Conservation (phyloP, 169 alveolate genomes). For the Theileria equi region DNA sequence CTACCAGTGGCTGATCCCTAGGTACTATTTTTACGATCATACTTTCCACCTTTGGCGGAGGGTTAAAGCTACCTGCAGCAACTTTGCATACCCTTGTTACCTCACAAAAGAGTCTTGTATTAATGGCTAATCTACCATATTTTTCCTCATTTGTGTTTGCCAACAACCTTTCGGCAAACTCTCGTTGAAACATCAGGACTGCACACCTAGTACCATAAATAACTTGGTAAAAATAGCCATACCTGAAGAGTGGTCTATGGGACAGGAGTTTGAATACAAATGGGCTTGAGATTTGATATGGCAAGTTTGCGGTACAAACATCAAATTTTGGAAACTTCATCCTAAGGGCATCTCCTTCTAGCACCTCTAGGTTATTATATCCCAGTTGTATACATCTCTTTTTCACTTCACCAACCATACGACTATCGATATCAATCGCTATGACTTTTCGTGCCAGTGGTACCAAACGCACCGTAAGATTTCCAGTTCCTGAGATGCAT, state of each 20-base stretch:
- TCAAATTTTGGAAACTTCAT: conserved; percentile 93
- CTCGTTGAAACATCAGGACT: conserved; percentile 98
- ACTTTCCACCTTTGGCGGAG: conserved; percentile 99
- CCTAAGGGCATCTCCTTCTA: conserved; percentile 93
- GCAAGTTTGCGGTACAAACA: conserved; percentile 97
- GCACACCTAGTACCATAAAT: conserved; percentile 87
- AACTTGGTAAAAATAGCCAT: background rate
- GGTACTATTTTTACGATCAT: conserved; percentile 97
- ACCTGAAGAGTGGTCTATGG: conserved; percentile 92
- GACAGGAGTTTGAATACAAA: conserved; percentile 94
- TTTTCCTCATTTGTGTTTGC: conserved; percentile 92
- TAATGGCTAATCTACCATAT: conserved; percentile 96
- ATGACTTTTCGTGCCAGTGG: conserved; percentile 95
- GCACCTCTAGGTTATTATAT: conserved; percentile 80
- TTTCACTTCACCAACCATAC: conserved; percentile 98
- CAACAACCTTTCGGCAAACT: conserved; percentile 97
- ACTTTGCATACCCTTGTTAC: conserved; percentile 92
- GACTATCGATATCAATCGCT: conserved; percentile 96
- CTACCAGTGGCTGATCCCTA: conserved; percentile 85
- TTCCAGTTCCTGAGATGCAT: conserved; percentile 93
- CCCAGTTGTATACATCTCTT: conserved; percentile 89
- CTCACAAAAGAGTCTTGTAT: conserved; percentile 89
- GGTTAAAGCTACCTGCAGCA: conserved; percentile 91
- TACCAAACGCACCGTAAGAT: conserved; percentile 92
- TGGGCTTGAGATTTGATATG: conserved; percentile 99